Base-by-base conservation (phyloP, 768 basidiomycete genomes). In the Sporobolomyces phaffii region DNA sequence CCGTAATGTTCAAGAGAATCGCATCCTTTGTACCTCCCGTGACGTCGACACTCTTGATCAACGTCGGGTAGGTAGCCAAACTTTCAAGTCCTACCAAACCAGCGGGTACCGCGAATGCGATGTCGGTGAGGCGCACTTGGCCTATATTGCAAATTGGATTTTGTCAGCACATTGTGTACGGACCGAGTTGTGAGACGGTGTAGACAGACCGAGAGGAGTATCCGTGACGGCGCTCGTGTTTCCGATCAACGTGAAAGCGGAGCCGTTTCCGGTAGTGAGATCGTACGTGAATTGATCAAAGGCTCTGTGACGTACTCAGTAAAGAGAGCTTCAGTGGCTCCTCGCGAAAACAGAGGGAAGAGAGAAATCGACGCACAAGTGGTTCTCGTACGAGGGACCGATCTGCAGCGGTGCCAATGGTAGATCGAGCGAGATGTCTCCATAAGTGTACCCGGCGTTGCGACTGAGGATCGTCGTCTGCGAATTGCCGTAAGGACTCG, bases 51-150 rank as follows among this genome's bases (percentile, higher is more conserved):
- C 73, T 78, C 29, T 80, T 77, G 60, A 89, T 86, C 10, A 78
- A 78, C 13, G 82, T 84, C 72, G 69, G 69, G 43, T 81, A 76
- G 14, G 82, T 82, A 48, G 84, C 81, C 45, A 88, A 76, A 33
- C 87, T 86, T 72, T 81, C 81, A 17, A 89, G 76, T 36, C 87
- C 87, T 26, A 80, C 77, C 52, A 89, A 77, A 20, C 78, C 80
- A 7, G 85, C 84, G 10, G 85, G 80, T 4, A 88, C 87, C 68
- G 87, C 84, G 75, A 89, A 86, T 62, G 83, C 83, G 76, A 89
- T 88, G 8, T 85, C 82, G 74, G 86, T 82, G 11, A 89, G 80
- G n/a, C 83, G 84, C 62, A 89, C 83, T 70, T 82, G 79, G 43
- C 87, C 87, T 64, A 45, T 38, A 45, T 20, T 20, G 20, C 7